These are phyloP conservation scores for Furcasterigmium furcatum DNA, from an alignment of 2,329 filamentous ascomycete genomes.

Conservation along the genomic window DNA sequence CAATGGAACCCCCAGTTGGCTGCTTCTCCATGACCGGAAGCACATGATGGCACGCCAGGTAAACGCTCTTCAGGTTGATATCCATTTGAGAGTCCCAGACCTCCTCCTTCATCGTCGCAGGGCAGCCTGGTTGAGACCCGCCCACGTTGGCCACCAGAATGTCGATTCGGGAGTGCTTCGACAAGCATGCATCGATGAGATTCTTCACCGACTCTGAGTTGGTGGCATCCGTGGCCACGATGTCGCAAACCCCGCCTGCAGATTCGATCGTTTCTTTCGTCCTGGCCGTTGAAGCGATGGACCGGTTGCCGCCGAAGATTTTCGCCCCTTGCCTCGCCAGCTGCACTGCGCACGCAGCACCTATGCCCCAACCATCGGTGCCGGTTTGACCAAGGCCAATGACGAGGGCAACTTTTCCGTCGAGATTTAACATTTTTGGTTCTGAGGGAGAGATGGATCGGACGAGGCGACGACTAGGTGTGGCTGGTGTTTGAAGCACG, in stretches of 20 bases:
- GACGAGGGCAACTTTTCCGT: constrained; percentile 39
- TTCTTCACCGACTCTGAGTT: constrained; percentile 45
- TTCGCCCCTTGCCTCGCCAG: constrained; percentile 44
- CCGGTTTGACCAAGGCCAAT: constrained; percentile 42
- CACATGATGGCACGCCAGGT: constrained; percentile 47
- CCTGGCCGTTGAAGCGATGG: constrained; percentile 32
- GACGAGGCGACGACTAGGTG: too few relatives aligned
- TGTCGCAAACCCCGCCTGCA: constrained; percentile 27
- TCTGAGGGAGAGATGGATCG: too few relatives aligned
- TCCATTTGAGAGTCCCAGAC: constrained; percentile 50
- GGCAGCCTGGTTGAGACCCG: constrained; percentile 47
- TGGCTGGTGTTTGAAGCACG: too few relatives aligned
- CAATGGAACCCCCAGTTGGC: constrained; percentile 30
- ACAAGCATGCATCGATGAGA: constrained; percentile 48
- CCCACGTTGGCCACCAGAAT: constrained; percentile 61
- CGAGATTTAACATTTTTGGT: constrained; percentile 38
- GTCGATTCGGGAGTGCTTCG: constrained; percentile 53
- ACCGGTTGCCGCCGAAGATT: constrained; percentile 48
- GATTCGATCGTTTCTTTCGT: constrained; percentile 33
- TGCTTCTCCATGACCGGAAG: constrained; percentile 53
- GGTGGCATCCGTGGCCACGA: constrained; percentile 48
- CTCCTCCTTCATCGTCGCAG: constrained; percentile 43
- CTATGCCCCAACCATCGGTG: constrained; percentile 46
- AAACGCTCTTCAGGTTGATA: constrained; percentile 54
- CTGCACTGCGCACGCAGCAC: constrained; percentile 43